phyloP scores from a whole-genome alignment of 148 eudicot genomes.

The Camellia sinensis region DNA sequence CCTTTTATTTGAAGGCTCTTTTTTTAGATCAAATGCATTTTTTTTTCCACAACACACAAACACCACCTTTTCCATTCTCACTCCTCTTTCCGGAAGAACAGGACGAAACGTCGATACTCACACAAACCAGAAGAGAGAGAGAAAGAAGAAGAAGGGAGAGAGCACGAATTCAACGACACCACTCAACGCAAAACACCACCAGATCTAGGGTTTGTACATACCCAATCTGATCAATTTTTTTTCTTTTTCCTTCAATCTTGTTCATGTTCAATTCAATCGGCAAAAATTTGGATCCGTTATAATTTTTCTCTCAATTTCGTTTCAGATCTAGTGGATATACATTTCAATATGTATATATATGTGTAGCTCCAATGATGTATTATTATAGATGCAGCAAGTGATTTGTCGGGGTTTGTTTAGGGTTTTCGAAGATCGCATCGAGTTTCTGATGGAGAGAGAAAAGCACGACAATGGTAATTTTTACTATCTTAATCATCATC shows the following conservation, averaged over 20 bases:
- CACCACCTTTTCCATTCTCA: background rate
- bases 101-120: constrained; percentile 8
- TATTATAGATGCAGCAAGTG: background rate
- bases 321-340: constrained; percentile 6
- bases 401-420: background rate
- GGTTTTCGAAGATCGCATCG: background rate
- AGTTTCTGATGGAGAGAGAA: constrained; percentile 15
- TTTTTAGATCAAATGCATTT: no score
- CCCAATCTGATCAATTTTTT: background rate
- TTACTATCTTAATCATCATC: background rate
- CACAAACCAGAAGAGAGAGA: background rate
- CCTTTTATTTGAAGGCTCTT: no score
- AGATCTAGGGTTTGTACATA: constrained; percentile 15
- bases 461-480: constrained; percentile 1
- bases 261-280: background rate
- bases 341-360: background rate
- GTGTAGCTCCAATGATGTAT: background rate
- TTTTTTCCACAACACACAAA: no score
- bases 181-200: background rate
- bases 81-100: constrained; percentile 11
- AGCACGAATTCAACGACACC: background rate
- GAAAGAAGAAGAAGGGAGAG: background rate
- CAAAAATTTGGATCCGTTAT: background rate
- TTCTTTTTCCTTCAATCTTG: background rate
- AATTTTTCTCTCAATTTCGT: background rate